These are phyloP conservation scores for Coniella lustricola DNA, from an alignment of 2,329 filamentous ascomycete species.

Conservation along the genomic window DNA sequence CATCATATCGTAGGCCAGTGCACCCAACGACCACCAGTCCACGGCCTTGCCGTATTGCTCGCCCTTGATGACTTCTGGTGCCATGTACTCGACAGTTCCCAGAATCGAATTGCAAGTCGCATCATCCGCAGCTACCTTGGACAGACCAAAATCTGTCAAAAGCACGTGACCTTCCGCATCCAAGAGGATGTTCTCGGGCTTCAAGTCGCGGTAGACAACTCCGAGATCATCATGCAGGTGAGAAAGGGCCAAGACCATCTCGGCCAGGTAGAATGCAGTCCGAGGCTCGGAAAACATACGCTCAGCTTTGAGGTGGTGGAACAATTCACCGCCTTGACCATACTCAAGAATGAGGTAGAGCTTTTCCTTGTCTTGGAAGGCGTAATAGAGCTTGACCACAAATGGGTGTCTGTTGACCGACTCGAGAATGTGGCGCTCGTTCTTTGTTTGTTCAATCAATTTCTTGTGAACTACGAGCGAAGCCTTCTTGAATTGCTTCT, in stretches of 20 bases:
- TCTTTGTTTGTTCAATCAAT: constrained; percentile 94
- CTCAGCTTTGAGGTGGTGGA: constrained; percentile 88
- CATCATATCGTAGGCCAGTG: constrained; percentile 84
- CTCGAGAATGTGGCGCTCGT: constrained; percentile 89
- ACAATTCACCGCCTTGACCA: constrained; percentile 92
- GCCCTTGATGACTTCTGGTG: constrained; percentile 84
- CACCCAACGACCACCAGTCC: constrained; percentile 98
- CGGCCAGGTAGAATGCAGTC: constrained; percentile 96
- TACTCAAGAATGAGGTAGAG: constrained; percentile 97
- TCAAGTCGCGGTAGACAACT: constrained; percentile 93
- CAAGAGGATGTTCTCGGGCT: constrained; percentile 94
- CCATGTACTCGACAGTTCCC: constrained; percentile 98
- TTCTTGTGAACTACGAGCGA: constrained; percentile 93
- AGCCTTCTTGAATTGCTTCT: constrained; percentile 98
- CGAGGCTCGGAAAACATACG: constrained; percentile 90
- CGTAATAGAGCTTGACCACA: constrained; percentile 96
- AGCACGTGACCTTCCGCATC: constrained; percentile 88
- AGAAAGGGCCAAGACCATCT: constrained; percentile 90
- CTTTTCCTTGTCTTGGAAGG: constrained; percentile 96
- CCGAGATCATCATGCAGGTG: constrained; percentile 89
- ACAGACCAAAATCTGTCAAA: constrained; percentile 92
- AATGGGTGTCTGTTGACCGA: constrained; percentile 95
- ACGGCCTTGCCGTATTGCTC: constrained; percentile 89
- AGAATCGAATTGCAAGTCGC: constrained; percentile 77
- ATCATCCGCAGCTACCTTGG: constrained; percentile 81